These are phyloP conservation scores for Phaffia tasmanica DNA, from an alignment of 768 basidiomycete species.

Conservation along the genomic window DNA sequence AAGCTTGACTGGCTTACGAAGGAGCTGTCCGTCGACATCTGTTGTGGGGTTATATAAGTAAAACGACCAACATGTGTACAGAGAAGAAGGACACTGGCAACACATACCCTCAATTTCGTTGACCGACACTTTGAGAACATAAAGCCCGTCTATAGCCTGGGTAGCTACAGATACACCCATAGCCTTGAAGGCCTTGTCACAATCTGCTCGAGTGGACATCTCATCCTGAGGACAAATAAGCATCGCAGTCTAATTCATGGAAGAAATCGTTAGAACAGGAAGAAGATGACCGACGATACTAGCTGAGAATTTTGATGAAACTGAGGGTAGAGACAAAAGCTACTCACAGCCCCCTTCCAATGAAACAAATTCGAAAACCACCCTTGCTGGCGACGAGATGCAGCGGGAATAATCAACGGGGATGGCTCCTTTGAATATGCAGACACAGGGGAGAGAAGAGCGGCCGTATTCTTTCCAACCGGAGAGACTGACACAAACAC, in stretches of 20 bases:
- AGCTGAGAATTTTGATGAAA: background rate
- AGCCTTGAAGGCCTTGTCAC: background rate
- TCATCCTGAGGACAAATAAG: slow-evolving; percentile 5
- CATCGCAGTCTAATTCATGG: background rate
- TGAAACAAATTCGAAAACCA: slow-evolving; percentile 15
- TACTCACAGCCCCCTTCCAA: slow-evolving; percentile 11
- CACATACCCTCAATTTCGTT: slow-evolving; percentile 1
- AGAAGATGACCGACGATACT: background rate
- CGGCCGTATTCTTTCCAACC: background rate
- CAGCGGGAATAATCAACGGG: background rate
- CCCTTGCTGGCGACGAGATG: slow-evolving; percentile 6
- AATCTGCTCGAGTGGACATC: slow-evolving; percentile 5
- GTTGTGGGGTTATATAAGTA: background rate
- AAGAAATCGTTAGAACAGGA: background rate
- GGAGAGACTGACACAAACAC: slow-evolving; percentile 3
- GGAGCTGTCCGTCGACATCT: slow-evolving; percentile 10
- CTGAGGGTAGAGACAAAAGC: background rate
- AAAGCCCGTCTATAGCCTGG: background rate
- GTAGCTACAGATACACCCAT: background rate
- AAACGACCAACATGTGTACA: too few relatives aligned
- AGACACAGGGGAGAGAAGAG: slow-evolving; percentile 2
- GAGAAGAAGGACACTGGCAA: background rate
- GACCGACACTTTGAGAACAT: background rate
- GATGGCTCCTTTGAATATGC: background rate
- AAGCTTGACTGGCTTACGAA: slow-evolving; percentile 60